Percentiles rank a stretch among this genome's conserved stretches.
Conservation (phyloP, 192 early-diverging fungal genomes). For the Coemansia sp. region DNA sequence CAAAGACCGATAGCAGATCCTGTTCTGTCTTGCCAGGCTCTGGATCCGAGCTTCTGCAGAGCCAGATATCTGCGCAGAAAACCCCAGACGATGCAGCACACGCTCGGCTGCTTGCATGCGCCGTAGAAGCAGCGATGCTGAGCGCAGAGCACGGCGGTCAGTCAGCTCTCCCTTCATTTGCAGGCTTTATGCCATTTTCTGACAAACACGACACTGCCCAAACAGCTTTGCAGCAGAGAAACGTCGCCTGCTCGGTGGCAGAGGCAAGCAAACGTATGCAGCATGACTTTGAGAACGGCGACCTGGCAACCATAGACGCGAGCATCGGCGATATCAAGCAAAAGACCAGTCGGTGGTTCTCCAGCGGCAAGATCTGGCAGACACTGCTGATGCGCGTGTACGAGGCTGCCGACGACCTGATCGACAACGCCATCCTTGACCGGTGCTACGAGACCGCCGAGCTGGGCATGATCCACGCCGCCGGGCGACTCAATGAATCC, state of each 20-base stretch:
- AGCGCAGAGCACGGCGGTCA: conserved; percentile 19
- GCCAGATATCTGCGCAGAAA: not conserved
- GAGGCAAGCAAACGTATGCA: conserved; percentile 33
- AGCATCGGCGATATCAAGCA: conserved; percentile 36
- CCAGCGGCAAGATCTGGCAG: conserved; percentile 41
- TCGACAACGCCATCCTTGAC: conserved; percentile 35
- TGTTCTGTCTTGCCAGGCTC: not conserved
- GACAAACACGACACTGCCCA: not conserved
- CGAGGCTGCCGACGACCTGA: conserved; percentile 31
- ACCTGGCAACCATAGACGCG: conserved; percentile 28
- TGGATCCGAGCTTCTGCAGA: not conserved
- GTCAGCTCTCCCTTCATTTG: not conserved
- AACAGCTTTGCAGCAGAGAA: not conserved
- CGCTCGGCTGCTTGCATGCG: not conserved
- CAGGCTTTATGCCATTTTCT: not conserved
- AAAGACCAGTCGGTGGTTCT: conserved; percentile 31
- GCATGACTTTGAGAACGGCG: conserved; percentile 24
- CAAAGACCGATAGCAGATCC: not conserved
- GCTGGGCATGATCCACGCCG: conserved; percentile 44
- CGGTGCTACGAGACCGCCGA: conserved; percentile 45
- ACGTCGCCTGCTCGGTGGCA: conserved; percentile 7
- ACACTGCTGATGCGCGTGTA: conserved; percentile 39
- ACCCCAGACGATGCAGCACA: not conserved
- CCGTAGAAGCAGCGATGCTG: conserved; percentile 16
- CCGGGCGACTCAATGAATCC: conserved; percentile 43